Conservation (phyloP, 345 rosid genomes). For the Streptanthus diversifolius region DNA sequence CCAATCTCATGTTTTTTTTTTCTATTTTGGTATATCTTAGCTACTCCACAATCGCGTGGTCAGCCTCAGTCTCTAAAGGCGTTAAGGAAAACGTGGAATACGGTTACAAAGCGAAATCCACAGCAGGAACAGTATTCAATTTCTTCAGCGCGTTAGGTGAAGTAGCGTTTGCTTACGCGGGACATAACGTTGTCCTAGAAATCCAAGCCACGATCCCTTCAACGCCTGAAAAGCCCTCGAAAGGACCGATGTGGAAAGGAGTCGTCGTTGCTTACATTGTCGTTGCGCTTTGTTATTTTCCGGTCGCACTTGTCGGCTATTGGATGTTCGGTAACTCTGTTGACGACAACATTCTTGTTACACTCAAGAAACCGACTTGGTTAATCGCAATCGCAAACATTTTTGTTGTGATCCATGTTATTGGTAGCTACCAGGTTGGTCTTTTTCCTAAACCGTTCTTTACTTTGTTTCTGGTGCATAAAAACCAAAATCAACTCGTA, state of each 20-base stretch:
- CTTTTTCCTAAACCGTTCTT: neutral
- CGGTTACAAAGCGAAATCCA: constrained; percentile 39
- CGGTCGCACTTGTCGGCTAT: constrained; percentile 65
- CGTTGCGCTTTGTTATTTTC: constrained; percentile 76
- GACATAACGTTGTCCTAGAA: constrained; percentile 74
- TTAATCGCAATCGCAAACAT: constrained; percentile 63
- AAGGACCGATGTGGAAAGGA: constrained; percentile 75
- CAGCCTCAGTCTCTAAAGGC: constrained; percentile 53
- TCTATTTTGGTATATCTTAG: constrained; percentile 22
- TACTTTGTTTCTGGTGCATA: neutral
- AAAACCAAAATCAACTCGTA: neutral
- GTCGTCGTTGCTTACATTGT: constrained; percentile 62
- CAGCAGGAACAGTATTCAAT: constrained; percentile 48
- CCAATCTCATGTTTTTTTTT: neutral
- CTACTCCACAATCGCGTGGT: constrained; percentile 80
- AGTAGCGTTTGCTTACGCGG: constrained; percentile 76
- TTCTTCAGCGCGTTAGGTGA: constrained; percentile 64
- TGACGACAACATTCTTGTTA: constrained; percentile 50
- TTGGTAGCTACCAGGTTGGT: constrained; percentile 74
- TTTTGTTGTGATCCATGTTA: constrained; percentile 74
- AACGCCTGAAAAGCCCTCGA: constrained; percentile 71
- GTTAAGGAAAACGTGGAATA: constrained; percentile 51
- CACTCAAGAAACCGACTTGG: constrained; percentile 64
- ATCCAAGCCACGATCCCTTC: constrained; percentile 87
- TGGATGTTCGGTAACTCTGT: constrained; percentile 57